phyloP scores from a whole-genome alignment of 768 basidiomycete genomes.

The Lyophyllum atratum region DNA sequence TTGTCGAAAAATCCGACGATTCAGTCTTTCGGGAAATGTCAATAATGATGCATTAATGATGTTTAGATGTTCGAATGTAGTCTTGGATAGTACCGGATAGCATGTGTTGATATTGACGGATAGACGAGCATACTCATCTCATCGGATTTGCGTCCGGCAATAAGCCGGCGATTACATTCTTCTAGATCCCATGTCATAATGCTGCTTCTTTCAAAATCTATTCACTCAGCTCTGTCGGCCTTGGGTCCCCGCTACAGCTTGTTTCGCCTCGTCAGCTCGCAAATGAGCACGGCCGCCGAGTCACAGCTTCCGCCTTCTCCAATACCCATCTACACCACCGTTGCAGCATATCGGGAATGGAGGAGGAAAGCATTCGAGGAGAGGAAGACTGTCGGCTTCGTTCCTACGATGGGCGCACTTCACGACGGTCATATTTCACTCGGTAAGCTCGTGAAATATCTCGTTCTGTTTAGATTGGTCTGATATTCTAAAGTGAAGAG shows the following conservation, averaged over 20 bases:
- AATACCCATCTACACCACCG: conserved; percentile 57
- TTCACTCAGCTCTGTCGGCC: neutral
- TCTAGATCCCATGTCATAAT: neutral
- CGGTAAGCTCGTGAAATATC: conserved; percentile 48
- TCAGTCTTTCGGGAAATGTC: too few species aligned
- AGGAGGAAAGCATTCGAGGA: conserved; percentile 58
- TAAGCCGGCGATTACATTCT: too few species aligned
- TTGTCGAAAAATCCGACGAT: too few species aligned
- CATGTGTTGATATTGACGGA: too few species aligned
- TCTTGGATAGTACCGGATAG: too few species aligned
- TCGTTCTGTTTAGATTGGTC: neutral
- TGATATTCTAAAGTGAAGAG: conserved; percentile 57
- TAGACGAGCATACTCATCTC: neutral
- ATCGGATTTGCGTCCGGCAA: too few species aligned
- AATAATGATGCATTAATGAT: too few species aligned
- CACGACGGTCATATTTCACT: conserved; percentile 93
- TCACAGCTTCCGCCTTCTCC: conserved; percentile 31
- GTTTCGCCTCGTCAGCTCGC: conserved; percentile 6
- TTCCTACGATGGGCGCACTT: conserved; percentile 98
- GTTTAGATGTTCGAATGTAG: too few species aligned
- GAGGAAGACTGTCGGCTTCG: conserved; percentile 79
- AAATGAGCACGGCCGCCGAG: conserved; percentile 4
- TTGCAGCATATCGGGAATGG: conserved; percentile 74
- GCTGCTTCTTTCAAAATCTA: neutral
- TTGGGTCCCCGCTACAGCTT: neutral